Evolutionary conservation across 306 rosid species (phyloP).

Genomic region (Neltuma alba): DNA sequence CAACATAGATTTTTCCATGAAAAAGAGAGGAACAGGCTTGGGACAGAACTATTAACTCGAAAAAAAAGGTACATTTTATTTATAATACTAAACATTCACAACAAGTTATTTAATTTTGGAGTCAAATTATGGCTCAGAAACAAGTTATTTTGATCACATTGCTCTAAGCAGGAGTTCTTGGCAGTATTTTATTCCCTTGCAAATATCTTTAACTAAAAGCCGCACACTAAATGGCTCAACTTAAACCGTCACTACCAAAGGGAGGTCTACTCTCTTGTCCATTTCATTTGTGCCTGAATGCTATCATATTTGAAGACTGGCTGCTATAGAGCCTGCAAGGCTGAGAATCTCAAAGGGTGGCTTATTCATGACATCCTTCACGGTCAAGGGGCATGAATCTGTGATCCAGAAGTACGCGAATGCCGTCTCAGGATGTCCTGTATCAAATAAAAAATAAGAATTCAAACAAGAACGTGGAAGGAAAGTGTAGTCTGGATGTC

Average conservation of each 20-base stretch:
- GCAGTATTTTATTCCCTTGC: background rate
- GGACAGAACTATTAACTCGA: background rate
- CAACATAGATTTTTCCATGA: background rate
- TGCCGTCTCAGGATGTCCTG: constrained; percentile 79
- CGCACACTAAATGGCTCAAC: background rate
- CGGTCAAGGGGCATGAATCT: constrained; percentile 90
- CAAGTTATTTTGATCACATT: background rate
- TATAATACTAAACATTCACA: background rate
- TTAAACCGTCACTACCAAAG: background rate
- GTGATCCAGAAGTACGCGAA: constrained; percentile 94
- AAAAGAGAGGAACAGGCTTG: background rate
- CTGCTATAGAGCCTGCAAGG: constrained; percentile 20
- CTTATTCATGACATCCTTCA: constrained; percentile 63
- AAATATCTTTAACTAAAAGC: background rate
- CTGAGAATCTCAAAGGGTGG: constrained; percentile 72
- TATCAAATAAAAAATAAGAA: constrained; percentile 14
- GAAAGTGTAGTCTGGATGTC: background rate
- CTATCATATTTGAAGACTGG: constrained; percentile 18
- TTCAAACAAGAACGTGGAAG: background rate
- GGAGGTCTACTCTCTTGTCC: background rate
- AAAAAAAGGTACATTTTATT: constrained; percentile 3
- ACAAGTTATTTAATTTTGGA: background rate
- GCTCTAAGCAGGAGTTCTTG: background rate
- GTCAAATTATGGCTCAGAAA: background rate
- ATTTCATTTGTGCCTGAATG: background rate